Base-by-base conservation (phyloP, 2,329 filamentous ascomycete genomes). In the Cladosporium sp. region DNA sequence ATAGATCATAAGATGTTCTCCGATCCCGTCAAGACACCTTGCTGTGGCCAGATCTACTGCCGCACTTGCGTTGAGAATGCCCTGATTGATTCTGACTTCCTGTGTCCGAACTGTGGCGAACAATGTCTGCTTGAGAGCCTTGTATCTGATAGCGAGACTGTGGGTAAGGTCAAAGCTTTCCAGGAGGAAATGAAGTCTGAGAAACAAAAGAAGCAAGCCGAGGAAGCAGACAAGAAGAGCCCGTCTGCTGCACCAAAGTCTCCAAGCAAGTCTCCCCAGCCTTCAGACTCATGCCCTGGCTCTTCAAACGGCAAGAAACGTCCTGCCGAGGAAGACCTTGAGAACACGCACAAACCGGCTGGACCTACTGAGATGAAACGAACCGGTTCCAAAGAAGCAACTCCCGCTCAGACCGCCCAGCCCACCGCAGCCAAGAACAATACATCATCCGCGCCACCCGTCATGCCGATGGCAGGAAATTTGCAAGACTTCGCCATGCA, bases 1-100 rank as follows among this genome's bases (percentile, higher is more conserved):
- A 89, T 97, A 81, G 94, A 97, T 85, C 95, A 95, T 78, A 92
- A 90, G 76, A 88, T 96, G 83, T 97, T 97, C 78, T 87, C 95
- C 86, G 91, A 97, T 75, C 93, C 94, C 83, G 94, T 95, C 83
- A 96, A 96, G 84, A 97, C 94, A 71, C 93, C 94, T 65, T 99
- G 94, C 84, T 99, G 94, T 82, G 85, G 89, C 78, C 95, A 89
- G 83, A 97, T 92, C 72, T 99, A 96, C 82, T 99, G 94, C 83
- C 94, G 94, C 84, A 91, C 97, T 74, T 99, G 94, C 88, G 97
- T 99, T 78, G 95, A 94, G 74, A 96, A 96, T 84, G 90, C 92
- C 77, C 87, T 99, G 76, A 93, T 97, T 77, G 92, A 97, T 80
- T 94, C 89, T 83, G 94, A 99, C 82, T 91, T 99, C 77, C 82